phyloP scores from a whole-genome alignment of 768 basidiomycete species.

The Lactarius sanguifluus region DNA sequence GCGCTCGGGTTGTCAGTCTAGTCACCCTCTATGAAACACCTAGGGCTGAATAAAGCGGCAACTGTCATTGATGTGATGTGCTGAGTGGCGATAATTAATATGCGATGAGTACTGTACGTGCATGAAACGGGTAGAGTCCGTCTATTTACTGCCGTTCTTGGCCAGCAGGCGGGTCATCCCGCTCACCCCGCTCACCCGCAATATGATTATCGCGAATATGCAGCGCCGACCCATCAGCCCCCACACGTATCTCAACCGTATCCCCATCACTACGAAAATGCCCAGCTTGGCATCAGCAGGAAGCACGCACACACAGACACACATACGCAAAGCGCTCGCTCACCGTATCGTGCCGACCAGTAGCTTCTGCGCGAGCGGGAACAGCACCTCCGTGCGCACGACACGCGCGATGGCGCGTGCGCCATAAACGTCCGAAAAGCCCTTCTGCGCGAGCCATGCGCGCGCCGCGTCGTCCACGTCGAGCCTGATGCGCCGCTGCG shows the following conservation, averaged over 20 bases:
- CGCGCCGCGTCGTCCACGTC: slow-evolving; percentile 64
- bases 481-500: slow-evolving; percentile 62
- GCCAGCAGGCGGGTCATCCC: neutral
- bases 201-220: slow-evolving; percentile 64
- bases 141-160: neutral
- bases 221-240: slow-evolving; percentile 43
- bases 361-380: slow-evolving; percentile 79
- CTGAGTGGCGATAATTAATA: neutral
- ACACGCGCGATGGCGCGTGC: slow-evolving; percentile 87
- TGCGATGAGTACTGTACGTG: no score
- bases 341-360: slow-evolving; percentile 77
- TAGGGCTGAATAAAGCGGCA: no score
- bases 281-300: neutral
- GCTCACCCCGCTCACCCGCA: slow-evolving; percentile 46
- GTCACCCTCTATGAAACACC: no score
- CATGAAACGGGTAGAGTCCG: neutral
- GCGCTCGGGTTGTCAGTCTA: no score
- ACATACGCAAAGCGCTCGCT: slow-evolving; percentile 13
- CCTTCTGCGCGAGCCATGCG: slow-evolving; percentile 69
- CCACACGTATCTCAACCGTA: slow-evolving; percentile 54
- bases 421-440: slow-evolving; percentile 84
- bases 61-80: neutral
- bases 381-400: slow-evolving; percentile 76
- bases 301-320: no score
- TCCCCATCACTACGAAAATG: slow-evolving; percentile 58